Conservation (phyloP, 306 rosid genomes). For the Prunus fruticosa region DNA sequence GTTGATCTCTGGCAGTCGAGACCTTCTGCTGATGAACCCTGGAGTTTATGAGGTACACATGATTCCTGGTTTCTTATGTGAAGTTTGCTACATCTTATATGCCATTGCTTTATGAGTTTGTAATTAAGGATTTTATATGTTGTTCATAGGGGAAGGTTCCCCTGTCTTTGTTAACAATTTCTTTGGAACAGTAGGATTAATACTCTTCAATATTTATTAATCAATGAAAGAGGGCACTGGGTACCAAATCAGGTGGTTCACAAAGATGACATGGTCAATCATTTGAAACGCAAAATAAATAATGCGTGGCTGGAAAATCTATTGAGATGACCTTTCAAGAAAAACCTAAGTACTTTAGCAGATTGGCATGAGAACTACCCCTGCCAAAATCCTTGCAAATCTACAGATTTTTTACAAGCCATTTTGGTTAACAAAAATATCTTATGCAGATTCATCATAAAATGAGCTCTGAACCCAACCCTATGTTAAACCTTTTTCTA, state of each 20-base stretch:
- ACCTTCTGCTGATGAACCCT: slow-evolving; percentile 94
- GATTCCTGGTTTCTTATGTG: slow-evolving; percentile 12
- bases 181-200: not conserved
- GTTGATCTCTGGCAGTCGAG: slow-evolving; percentile 96
- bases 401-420: not conserved
- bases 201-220: not conserved
- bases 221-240: not conserved
- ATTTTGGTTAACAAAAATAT: not conserved
- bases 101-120: not conserved
- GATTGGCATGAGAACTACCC: not conserved
- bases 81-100: not conserved
- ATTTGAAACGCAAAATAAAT: not conserved
- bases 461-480: not conserved
- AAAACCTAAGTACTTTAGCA: not conserved
- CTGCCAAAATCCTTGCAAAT: not conserved
- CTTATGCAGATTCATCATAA: not conserved
- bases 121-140: not conserved
- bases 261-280: not conserved
- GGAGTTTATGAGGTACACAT: slow-evolving; percentile 91
- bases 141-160: not conserved
- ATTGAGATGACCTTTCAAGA: not conserved
- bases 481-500: slow-evolving; percentile 1
- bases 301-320: not conserved
- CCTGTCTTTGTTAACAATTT: not conserved
- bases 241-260: not conserved